Percentiles rank a stretch among this genome's conserved stretches.
These are phyloP conservation scores for Cutaneotrichosporon spelunceum DNA, from an alignment of 1,284 basidiomycete genomes.

Conservation along the genomic window DNA sequence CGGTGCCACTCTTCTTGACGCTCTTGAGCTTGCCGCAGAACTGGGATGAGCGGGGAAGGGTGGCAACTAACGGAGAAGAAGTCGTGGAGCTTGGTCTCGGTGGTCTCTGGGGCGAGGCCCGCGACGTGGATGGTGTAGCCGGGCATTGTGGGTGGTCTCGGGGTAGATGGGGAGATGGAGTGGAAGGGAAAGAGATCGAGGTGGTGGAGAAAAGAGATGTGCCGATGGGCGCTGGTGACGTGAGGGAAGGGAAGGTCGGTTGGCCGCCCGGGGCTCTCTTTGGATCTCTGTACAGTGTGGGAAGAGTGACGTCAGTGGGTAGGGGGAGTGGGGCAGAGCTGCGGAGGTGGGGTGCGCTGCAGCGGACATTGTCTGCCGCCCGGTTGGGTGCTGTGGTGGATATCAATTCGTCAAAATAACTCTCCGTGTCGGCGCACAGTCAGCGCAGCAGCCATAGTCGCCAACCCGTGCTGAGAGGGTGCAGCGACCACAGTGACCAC, in stretches of 20 bases:
- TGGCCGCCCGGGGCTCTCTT: neutral
- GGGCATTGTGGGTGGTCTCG: slow-evolving; percentile 20
- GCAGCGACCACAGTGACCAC: no score
- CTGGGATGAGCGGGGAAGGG: neutral
- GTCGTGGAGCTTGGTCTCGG: slow-evolving; percentile 52
- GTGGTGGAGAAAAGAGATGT: neutral
- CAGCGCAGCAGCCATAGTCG: no score
- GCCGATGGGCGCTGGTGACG: slow-evolving; percentile 11
- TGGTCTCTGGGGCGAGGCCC: slow-evolving; percentile 50
- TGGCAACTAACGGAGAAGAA: slow-evolving; percentile 41
- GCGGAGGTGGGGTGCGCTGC: no score
- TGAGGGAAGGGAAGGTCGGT: neutral
- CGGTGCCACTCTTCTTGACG: slow-evolving; percentile 47
- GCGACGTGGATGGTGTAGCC: slow-evolving; percentile 49
- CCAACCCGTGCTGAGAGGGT: no score
- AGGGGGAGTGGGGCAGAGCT: neutral
- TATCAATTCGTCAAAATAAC: no score
- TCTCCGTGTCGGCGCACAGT: no score
- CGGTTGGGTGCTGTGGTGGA: no score
- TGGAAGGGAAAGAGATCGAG: neutral
- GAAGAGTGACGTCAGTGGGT: neutral
- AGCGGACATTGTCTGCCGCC: no score
- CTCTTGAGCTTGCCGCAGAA: slow-evolving; percentile 51
- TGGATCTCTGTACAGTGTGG: neutral
- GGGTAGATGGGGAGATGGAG: neutral